phyloP scores from a whole-genome alignment of 352 stramenopile species.

The Pythium volutum region DNA sequence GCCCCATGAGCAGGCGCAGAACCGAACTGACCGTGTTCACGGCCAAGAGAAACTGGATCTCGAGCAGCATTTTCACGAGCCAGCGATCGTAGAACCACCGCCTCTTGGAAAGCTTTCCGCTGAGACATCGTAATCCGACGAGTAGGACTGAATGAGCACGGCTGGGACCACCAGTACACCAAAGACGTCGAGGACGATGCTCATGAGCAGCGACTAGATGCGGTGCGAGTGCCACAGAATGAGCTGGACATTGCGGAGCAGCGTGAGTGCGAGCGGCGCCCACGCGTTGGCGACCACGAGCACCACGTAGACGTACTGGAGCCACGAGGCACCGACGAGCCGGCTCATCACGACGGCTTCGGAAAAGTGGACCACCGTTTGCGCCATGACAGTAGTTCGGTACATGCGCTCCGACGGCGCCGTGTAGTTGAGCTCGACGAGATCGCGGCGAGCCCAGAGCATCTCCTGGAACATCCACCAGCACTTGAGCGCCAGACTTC shows the following conservation, averaged over 20 bases:
- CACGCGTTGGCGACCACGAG: constrained; percentile 15
- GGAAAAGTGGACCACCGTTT: constrained; percentile 11
- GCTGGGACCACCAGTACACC: constrained; percentile 14
- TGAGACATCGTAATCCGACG: constrained; percentile 4
- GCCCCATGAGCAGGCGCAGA: constrained; percentile 1
- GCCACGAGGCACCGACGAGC: constrained; percentile 5
- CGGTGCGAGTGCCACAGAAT: constrained; percentile 27
- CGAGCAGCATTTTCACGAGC: constrained; percentile 15
- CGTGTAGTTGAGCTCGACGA: constrained; percentile 20
- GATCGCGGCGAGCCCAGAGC: constrained; percentile 21
- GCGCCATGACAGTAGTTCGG: constrained; percentile 10
- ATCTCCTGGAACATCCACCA: constrained; percentile 21
- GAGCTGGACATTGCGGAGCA: constrained; percentile 15
- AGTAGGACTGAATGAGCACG: constrained; percentile 11
- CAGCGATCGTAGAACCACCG: constrained; percentile 15
- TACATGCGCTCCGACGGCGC: constrained; percentile 16
- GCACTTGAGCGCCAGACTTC: constrained; percentile 5
- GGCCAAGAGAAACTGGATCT: constrained; percentile 18
- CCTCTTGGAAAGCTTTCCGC: background rate
- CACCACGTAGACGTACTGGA: constrained; percentile 11
- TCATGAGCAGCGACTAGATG: constrained; percentile 15
- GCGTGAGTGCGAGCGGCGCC: constrained; percentile 14
- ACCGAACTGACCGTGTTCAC: constrained; percentile 2
- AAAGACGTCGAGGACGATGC: constrained; percentile 14
- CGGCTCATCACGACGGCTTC: constrained; percentile 11